These are phyloP conservation scores for Cyclotella choctawhatcheeana DNA, from an alignment of 108 stramenopile species.

Conservation along the genomic window DNA sequence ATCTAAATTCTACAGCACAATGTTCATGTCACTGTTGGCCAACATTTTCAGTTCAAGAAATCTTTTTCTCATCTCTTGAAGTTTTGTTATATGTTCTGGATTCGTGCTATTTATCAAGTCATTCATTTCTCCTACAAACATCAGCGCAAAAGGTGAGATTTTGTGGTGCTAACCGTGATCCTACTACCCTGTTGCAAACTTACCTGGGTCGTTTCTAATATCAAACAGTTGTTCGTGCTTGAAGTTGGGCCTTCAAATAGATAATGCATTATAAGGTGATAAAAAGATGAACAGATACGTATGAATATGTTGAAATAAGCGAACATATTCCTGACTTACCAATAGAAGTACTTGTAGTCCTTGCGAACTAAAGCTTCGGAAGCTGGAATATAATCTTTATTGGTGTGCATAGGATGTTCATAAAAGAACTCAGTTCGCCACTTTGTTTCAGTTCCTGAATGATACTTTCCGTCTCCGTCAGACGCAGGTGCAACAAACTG, in stretches of 20 bases:
- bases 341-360: slow-evolving; percentile 77
- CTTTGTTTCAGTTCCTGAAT: slow-evolving; percentile 43
- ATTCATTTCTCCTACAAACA: slow-evolving; percentile 27
- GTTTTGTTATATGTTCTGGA: slow-evolving; percentile 36
- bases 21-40: slow-evolving; percentile 40
- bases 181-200: no score
- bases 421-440: slow-evolving; percentile 87
- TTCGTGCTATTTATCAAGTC: slow-evolving; percentile 63
- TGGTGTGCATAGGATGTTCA: slow-evolving; percentile 63
- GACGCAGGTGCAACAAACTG: slow-evolving; percentile 36
- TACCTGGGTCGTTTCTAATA: slow-evolving; percentile 74
- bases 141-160: no score
- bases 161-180: no score
- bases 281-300: not conserved
- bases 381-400: slow-evolving; percentile 67
- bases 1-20: slow-evolving; percentile 34
- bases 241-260: slow-evolving; percentile 58
- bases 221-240: slow-evolving; percentile 83
- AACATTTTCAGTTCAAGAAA: slow-evolving; percentile 48
- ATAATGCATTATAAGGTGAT: not conserved
- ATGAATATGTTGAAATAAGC: not conserved
- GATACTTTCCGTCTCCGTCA: slow-evolving; percentile 50
- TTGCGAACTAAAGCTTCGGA: slow-evolving; percentile 81
- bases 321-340: slow-evolving; percentile 11
- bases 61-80: slow-evolving; percentile 50